phyloP scores from a whole-genome alignment of 2,329 filamentous ascomycete species.

The Akanthomyces muscarius region DNA sequence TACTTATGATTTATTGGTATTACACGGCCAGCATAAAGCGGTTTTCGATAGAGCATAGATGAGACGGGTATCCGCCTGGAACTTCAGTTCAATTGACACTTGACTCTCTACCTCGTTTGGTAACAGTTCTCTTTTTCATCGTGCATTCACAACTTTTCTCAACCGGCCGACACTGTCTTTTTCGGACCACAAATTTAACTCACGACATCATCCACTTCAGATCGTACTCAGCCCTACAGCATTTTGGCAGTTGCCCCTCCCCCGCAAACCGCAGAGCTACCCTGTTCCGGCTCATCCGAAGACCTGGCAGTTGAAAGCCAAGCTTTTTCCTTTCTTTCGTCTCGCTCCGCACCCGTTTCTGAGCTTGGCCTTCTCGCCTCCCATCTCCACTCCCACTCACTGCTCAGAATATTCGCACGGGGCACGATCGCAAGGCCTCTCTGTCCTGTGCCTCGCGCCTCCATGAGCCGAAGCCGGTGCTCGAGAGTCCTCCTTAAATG shows the following conservation, averaged over 20 bases:
- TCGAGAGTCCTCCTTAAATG: conserved; percentile 4
- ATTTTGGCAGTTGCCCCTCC: background rate
- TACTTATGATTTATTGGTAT: background rate
- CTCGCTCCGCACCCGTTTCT: background rate
- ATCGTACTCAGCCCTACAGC: conserved; percentile 1
- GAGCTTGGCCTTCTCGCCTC: background rate
- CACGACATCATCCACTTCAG: background rate
- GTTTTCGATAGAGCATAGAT: background rate
- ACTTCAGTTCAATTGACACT: background rate
- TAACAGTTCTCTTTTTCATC: background rate
- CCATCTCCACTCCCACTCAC: background rate
- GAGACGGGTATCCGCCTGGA: background rate
- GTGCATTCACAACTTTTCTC: no score
- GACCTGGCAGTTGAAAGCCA: background rate
- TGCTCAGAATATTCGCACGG: conserved; percentile 15
- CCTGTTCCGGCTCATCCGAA: conserved; percentile 4
- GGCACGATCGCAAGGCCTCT: background rate
- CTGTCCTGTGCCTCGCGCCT: background rate
- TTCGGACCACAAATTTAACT: background rate
- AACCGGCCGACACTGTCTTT: background rate
- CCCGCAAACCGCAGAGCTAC: background rate
- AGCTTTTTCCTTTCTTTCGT: background rate
- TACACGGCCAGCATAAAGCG: background rate
- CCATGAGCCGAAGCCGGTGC: conserved; percentile 19
- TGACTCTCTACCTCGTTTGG: no score